A percentile compares a stretch with the other conserved stretches of the same genome.
These are phyloP conservation scores for Saccharomycopsis fibuligera DNA, from an alignment of 805 yeast genomes.

Conservation along the genomic window DNA sequence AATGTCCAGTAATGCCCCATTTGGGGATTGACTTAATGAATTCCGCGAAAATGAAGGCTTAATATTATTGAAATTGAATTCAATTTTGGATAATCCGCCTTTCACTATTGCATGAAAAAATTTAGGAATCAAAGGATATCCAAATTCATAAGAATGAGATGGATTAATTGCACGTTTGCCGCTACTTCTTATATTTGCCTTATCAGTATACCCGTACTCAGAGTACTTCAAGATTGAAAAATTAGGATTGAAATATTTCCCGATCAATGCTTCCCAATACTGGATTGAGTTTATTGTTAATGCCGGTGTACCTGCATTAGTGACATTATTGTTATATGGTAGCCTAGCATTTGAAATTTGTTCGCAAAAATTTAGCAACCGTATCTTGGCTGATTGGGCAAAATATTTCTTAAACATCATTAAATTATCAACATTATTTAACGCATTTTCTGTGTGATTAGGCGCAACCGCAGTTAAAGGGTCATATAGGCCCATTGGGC, in stretches of 20 bases:
- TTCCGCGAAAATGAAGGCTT: slow-evolving; percentile 2
- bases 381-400: slow-evolving; percentile 13
- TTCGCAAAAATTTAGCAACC: slow-evolving; percentile 13
- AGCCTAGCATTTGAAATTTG: slow-evolving; percentile 7
- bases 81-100: slow-evolving; percentile 11
- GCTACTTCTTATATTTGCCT: background rate
- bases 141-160: slow-evolving; percentile 5
- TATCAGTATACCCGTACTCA: background rate
- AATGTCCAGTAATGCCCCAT: slow-evolving; percentile 5
- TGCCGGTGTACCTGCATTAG: background rate
- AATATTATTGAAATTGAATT: slow-evolving; percentile 7
- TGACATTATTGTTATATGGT: background rate
- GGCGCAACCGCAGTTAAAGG: no score
- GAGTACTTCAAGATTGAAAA: slow-evolving; percentile 8
- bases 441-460: no score
- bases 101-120: slow-evolving; percentile 11
- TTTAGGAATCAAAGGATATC: slow-evolving; percentile 13
- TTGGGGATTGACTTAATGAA: background rate
- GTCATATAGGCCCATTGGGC: no score
- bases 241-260: slow-evolving; percentile 11
- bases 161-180: background rate
- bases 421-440: slow-evolving; percentile 1
- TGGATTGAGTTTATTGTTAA: slow-evolving; percentile 3
- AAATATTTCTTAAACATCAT: slow-evolving; percentile 9
- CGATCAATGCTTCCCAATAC: slow-evolving; percentile 15